phyloP scores from a whole-genome alignment of 495 filamentous ascomycete genomes.

The Lasiosphaeria ovina region DNA sequence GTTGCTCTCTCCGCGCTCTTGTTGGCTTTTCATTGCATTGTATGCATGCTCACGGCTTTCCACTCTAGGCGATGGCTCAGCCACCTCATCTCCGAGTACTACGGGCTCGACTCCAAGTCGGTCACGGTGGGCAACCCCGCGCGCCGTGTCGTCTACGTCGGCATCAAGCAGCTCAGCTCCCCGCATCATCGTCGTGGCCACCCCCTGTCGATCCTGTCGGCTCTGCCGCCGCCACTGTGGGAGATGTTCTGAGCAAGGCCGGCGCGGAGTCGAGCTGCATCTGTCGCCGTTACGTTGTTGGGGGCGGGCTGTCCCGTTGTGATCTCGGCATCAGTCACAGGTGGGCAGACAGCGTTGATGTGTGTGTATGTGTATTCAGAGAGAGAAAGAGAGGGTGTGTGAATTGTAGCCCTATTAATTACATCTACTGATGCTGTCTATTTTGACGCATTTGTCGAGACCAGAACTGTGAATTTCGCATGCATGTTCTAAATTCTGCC shows the following conservation, averaged over 20 bases:
- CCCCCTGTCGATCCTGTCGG: constrained; percentile 10
- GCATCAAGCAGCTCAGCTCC: constrained; percentile 49
- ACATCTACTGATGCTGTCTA: background rate
- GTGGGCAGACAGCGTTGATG: too few relatives aligned
- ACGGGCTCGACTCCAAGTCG: constrained; percentile 83
- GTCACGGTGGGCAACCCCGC: constrained; percentile 73
- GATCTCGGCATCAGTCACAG: too few relatives aligned
- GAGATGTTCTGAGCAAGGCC: constrained; percentile 29
- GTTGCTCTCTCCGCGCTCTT: background rate
- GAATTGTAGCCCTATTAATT: too few relatives aligned
- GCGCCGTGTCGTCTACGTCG: constrained; percentile 86
- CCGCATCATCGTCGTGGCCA: constrained; percentile 2
- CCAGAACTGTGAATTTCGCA: background rate
- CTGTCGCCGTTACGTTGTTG: background rate
- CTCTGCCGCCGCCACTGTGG: constrained; percentile 32
- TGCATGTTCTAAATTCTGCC: too few relatives aligned
- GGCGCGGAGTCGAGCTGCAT: background rate
- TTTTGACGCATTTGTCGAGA: background rate
- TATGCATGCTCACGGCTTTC: background rate
- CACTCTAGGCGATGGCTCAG: constrained; percentile 79
- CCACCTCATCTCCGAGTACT: constrained; percentile 88
- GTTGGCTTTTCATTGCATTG: too few relatives aligned
- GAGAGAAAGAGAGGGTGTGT: too few relatives aligned
- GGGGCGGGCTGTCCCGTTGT: too few relatives aligned
- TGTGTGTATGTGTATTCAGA: too few relatives aligned